A percentile compares a stretch with the other conserved stretches of the same genome.
Evolutionary conservation across 2,329 filamentous ascomycete species (phyloP).

Genomic region (Diaporthe sp.): DNA sequence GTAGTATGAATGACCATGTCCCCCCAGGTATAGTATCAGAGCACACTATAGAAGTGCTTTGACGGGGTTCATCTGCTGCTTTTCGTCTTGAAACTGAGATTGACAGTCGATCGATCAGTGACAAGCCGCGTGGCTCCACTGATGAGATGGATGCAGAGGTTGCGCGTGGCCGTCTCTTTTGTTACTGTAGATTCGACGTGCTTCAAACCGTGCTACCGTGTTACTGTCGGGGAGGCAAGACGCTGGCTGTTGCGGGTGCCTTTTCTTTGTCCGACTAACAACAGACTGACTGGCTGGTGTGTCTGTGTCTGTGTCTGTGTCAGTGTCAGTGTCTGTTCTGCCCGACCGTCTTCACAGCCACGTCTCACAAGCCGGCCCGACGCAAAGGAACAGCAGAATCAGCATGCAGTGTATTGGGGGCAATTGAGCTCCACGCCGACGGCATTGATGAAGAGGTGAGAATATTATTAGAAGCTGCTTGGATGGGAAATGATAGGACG

Average conservation of each 20-base stretch:
- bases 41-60: neutral
- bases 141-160: constrained; percentile 4
- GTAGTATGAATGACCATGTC: neutral
- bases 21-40: neutral
- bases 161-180: neutral
- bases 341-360: constrained; percentile 12
- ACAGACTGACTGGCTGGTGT: neutral
- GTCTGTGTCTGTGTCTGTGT: neutral
- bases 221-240: neutral
- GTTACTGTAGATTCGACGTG: neutral
- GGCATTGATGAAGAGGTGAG: neutral
- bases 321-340: neutral
- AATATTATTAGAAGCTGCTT: neutral
- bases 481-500: neutral
- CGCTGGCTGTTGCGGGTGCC: constrained; percentile 6
- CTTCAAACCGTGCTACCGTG: neutral
- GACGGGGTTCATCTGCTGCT: constrained; percentile 13
- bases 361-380: neutral
- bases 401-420: neutral
- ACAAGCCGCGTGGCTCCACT: constrained; percentile 14
- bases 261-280: neutral
- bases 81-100: constrained; percentile 9
- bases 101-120: constrained; percentile 27
- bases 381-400: neutral
- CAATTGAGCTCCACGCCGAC: neutral